Evolutionary conservation across 352 stramenopile species (phyloP).

Genomic region (Hyphochytrium catenoides): DNA sequence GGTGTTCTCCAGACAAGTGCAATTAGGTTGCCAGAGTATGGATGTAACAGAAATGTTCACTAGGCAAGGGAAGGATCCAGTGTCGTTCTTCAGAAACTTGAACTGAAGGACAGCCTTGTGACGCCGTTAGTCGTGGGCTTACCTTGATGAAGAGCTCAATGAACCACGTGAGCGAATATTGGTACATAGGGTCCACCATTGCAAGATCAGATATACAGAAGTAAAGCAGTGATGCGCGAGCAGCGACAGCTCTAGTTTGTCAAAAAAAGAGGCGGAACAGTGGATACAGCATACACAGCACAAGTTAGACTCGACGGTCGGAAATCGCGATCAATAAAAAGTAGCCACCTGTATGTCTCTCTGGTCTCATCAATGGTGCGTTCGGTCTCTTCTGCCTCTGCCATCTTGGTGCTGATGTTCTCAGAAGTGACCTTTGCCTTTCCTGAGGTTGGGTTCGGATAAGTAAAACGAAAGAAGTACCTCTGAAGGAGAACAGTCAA

Average conservation of each 20-base stretch:
- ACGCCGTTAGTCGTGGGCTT: background rate
- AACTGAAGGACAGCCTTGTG: background rate
- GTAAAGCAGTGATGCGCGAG: slow-evolving; percentile 64
- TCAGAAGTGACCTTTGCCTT: slow-evolving; percentile 72
- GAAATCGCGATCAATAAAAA: too few species aligned
- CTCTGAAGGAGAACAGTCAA: too few species aligned
- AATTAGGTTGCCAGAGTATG: too few species aligned
- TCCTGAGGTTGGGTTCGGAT: too few species aligned
- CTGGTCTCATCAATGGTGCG: slow-evolving; percentile 66
- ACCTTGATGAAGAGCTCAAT: slow-evolving; percentile 60
- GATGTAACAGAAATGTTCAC: too few species aligned
- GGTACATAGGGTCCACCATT: slow-evolving; percentile 75
- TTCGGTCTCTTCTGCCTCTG: slow-evolving; percentile 70
- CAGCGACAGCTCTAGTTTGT: slow-evolving; percentile 60
- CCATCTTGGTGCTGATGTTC: slow-evolving; percentile 77
- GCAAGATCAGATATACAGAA: slow-evolving; percentile 74
- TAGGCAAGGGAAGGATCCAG: too few species aligned
- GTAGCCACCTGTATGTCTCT: slow-evolving; percentile 59
- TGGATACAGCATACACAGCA: too few species aligned
- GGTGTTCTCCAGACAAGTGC: too few species aligned
- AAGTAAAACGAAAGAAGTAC: too few species aligned
- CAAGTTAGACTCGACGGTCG: too few species aligned
- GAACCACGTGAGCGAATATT: slow-evolving; percentile 83
- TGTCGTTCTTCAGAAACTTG: slow-evolving; percentile 9
- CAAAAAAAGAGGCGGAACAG: too few species aligned